These are phyloP conservation scores for Prosopis cineraria DNA, from an alignment of 306 rosid genomes.

Conservation along the genomic window DNA sequence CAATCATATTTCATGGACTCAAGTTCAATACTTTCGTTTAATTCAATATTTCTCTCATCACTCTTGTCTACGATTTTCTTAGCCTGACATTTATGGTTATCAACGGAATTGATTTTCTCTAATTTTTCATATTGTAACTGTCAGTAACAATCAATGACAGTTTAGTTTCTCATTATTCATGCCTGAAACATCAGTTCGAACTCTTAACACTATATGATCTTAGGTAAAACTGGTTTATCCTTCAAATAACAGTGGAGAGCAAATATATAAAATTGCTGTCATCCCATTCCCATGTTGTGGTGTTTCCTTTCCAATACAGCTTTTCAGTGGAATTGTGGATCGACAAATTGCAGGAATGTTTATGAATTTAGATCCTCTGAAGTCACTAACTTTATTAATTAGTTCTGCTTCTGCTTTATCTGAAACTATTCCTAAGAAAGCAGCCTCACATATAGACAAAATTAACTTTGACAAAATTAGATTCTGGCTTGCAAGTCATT, in stretches of 20 bases:
- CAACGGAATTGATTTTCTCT: neutral
- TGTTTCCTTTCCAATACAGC: neutral
- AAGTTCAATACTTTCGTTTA: constrained; percentile 15
- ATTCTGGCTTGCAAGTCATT: neutral
- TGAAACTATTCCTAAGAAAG: constrained; percentile 3
- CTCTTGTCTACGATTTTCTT: neutral
- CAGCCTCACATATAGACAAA: neutral
- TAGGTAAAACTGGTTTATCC: neutral
- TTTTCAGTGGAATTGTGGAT: neutral
- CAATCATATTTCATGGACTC: constrained; percentile 18
- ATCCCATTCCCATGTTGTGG: neutral
- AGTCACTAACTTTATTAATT: neutral
- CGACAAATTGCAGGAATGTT: neutral
- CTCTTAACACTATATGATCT: neutral
- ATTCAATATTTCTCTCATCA: neutral
- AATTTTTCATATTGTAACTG: neutral
- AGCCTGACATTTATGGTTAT: neutral
- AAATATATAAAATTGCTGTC: neutral
- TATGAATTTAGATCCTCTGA: neutral
- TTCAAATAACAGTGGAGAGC: neutral
- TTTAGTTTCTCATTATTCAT: neutral
- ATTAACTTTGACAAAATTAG: neutral
- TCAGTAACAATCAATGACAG: too few relatives aligned
- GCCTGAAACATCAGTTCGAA: neutral
- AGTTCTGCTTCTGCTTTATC: neutral